Percentiles rank a stretch among this genome's conserved stretches.
These are phyloP conservation scores for Beta corolliflora DNA, from an alignment of 179 eudicot genomes.

Conservation along the genomic window DNA sequence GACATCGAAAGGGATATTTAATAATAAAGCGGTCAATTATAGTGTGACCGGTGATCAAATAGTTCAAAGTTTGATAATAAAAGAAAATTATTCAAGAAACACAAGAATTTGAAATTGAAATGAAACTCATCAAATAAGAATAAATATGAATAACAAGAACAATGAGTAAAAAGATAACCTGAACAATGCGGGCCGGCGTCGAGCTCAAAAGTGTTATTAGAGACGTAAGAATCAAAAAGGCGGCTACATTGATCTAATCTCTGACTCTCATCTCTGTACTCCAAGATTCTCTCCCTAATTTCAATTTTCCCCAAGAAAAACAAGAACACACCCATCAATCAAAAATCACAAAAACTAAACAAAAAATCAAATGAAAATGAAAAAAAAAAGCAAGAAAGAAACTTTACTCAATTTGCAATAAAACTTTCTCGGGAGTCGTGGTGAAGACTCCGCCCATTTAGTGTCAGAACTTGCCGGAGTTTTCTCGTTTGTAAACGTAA, in stretches of 20 bases:
- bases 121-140: not conserved
- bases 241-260: conserved; percentile 91
- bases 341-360: not conserved
- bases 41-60: no score
- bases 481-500: conserved; percentile 77
- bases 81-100: no score
- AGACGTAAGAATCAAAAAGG: conserved; percentile 81
- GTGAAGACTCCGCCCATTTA: conserved; percentile 94
- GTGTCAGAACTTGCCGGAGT: conserved; percentile 77
- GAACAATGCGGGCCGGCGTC: conserved; percentile 80
- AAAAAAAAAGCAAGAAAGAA: not conserved
- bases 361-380: not conserved
- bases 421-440: conserved; percentile 88
- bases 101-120: not conserved
- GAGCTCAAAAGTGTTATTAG: conserved; percentile 66
- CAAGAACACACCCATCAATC: conserved; percentile 14
- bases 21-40: no score
- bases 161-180: conserved; percentile 43
- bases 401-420: conserved; percentile 76
- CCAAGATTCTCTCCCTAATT: conserved; percentile 81
- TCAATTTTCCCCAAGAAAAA: not conserved
- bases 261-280: conserved; percentile 89
- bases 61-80: no score
- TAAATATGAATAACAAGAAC: not conserved
- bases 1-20: no score